Conservation (phyloP, 805 yeast species). For the Ascoidea tarda region DNA sequence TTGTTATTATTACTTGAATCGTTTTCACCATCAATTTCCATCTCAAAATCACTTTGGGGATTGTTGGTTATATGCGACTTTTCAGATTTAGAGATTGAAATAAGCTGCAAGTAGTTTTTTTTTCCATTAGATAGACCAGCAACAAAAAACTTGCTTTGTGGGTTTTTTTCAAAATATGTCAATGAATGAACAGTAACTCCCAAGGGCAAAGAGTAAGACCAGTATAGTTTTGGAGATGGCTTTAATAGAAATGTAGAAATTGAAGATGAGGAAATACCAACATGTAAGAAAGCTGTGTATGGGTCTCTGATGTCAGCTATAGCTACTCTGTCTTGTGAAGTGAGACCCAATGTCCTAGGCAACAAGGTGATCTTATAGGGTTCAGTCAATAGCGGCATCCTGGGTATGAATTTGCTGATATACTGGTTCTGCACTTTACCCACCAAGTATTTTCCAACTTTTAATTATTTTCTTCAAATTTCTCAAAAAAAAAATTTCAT, state of each 20-base stretch:
- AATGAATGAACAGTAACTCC: constrained; percentile 21
- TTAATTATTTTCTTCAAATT: too few relatives aligned
- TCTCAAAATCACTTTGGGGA: too few relatives aligned
- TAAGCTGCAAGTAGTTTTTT: neutral
- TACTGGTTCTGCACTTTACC: too few relatives aligned
- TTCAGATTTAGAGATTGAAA: neutral
- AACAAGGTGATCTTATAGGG: neutral
- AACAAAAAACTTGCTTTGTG: constrained; percentile 1
- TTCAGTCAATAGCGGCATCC: neutral
- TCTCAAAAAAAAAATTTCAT: too few relatives aligned
- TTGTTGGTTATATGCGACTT: neutral
- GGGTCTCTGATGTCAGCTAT: neutral
- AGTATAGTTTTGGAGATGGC: constrained; percentile 37
- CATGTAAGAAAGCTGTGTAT: neutral
- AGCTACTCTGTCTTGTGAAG: neutral
- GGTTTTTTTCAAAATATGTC: constrained; percentile 7
- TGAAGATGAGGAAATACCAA: constrained; percentile 7
- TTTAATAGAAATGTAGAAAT: constrained; percentile 24
- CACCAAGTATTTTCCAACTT: too few relatives aligned
- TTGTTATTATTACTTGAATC: neutral
- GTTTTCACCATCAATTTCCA: too few relatives aligned
- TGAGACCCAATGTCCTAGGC: neutral
- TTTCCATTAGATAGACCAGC: neutral
- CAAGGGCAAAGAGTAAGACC: constrained; percentile 39
- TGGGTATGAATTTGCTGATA: neutral